These are phyloP conservation scores for Diaporthe citri DNA, from an alignment of 2,329 filamentous ascomycete genomes.

Conservation along the genomic window DNA sequence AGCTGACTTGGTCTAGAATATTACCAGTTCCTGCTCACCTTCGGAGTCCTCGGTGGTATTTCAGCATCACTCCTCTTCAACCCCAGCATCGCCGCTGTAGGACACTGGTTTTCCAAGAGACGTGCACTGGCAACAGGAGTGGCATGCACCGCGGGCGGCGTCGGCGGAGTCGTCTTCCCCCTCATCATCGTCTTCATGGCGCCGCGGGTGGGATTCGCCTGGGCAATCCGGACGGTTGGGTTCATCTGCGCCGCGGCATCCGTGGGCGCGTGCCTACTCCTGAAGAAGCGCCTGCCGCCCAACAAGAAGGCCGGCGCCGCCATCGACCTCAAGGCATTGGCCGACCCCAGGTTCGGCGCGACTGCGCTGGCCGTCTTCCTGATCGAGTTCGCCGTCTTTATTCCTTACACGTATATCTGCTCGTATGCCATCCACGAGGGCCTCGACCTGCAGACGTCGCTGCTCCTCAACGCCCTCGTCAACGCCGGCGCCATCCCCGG, in stretches of 20 bases:
- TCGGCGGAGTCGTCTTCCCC: constrained; percentile 77
- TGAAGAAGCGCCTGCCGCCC: constrained; percentile 72
- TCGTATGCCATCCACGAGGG: constrained; percentile 78
- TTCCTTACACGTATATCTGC: constrained; percentile 86
- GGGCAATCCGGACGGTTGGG: constrained; percentile 64
- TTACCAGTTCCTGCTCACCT: constrained; percentile 88
- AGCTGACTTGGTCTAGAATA: constrained; percentile 61
- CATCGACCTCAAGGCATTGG: constrained; percentile 77
- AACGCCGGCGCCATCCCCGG: constrained; percentile 86
- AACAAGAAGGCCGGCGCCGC: constrained; percentile 68
- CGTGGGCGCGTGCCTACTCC: constrained; percentile 61
- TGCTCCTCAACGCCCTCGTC: constrained; percentile 67
- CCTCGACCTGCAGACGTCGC: constrained; percentile 81
- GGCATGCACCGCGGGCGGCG: constrained; percentile 79
- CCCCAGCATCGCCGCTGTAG: constrained; percentile 81
- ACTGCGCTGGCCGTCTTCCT: constrained; percentile 78
- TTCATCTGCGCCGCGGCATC: constrained; percentile 60
- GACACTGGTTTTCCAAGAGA: constrained; percentile 83
- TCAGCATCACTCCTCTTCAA: constrained; percentile 87
- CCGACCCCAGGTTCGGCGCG: constrained; percentile 70
- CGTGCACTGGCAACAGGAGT: constrained; percentile 87
- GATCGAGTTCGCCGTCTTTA: constrained; percentile 80
- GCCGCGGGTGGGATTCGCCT: constrained; percentile 63
- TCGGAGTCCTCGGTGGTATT: constrained; percentile 80
- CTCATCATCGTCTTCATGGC: constrained; percentile 66